phyloP scores from a whole-genome alignment of 2,329 filamentous ascomycete genomes.

The Colletotrichum coccodes region DNA sequence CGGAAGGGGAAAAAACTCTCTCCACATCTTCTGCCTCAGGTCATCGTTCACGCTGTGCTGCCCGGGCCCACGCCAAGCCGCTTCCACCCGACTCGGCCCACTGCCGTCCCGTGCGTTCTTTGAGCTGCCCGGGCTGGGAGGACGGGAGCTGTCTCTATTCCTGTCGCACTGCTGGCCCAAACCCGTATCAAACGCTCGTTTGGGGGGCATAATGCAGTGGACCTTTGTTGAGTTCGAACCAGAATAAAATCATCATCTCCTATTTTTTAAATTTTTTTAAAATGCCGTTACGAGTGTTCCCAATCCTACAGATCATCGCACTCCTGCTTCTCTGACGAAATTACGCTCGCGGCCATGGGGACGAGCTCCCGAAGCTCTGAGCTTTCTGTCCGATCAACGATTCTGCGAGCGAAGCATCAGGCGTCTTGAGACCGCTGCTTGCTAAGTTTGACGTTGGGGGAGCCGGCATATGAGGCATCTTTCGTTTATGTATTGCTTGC shows the following conservation, averaged over 20 bases:
- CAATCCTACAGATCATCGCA: background rate
- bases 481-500: background rate
- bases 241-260: background rate
- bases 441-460: background rate
- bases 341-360: background rate
- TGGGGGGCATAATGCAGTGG: no score
- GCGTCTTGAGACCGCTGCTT: background rate
- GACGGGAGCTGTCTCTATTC: background rate
- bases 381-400: background rate
- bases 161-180: background rate
- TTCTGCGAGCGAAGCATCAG: background rate
- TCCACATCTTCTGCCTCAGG: slow-evolving; percentile 28
- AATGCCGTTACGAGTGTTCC: background rate
- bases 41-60: slow-evolving; percentile 3
- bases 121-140: background rate
- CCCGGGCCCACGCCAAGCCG: slow-evolving; percentile 14
- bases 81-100: slow-evolving; percentile 22
- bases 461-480: background rate
- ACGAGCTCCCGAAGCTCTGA: background rate
- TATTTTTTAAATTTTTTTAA: no score
- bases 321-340: background rate
- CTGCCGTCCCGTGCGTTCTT: slow-evolving; percentile 19
- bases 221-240: no score
- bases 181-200: background rate
- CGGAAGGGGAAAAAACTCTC: slow-evolving; percentile 5